phyloP scores from a whole-genome alignment of 148 eudicot genomes.

The Dianthus caryophyllus region DNA sequence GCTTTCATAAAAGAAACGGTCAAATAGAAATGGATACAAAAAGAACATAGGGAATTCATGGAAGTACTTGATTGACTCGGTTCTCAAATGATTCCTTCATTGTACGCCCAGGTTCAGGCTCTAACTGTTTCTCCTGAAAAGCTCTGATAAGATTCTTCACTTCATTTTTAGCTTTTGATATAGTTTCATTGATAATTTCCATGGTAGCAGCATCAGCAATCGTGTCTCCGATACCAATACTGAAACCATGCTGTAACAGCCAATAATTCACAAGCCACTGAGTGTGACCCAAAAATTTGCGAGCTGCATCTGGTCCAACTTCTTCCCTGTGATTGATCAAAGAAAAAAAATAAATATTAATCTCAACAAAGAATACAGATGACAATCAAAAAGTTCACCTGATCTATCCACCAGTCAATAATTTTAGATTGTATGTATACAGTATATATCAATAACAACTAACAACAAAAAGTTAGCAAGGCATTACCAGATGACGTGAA shows the following conservation, averaged over 20 bases:
- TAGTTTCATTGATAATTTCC: slow-evolving; percentile 87
- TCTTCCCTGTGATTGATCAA: slow-evolving; percentile 63
- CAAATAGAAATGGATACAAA: slow-evolving; percentile 1
- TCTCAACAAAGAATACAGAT: background rate
- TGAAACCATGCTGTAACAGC: slow-evolving; percentile 88
- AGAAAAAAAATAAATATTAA: background rate
- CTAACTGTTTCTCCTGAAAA: slow-evolving; percentile 75
- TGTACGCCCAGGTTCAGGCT: slow-evolving; percentile 99
- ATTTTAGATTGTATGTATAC: background rate
- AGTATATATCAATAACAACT: background rate
- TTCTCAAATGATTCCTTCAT: slow-evolving; percentile 99
- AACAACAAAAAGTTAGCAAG: background rate
- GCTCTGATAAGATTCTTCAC: slow-evolving; percentile 80
- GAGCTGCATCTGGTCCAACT: slow-evolving; percentile 99
- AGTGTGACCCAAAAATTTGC: slow-evolving; percentile 96
- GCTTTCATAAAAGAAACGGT: too few relatives aligned
- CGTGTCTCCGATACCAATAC: slow-evolving; percentile 98
- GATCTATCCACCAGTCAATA: background rate
- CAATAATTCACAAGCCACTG: slow-evolving; percentile 99
- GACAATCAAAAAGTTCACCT: background rate
- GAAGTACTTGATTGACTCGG: slow-evolving; percentile 87
- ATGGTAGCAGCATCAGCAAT: slow-evolving; percentile 97
- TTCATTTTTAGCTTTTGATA: slow-evolving; percentile 83
- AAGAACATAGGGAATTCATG: background rate
- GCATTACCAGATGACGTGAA: slow-evolving; percentile 84